Evolutionary conservation across 2,329 filamentous ascomycete species (phyloP).

Genomic region (Aspergillus aculeatinus): DNA sequence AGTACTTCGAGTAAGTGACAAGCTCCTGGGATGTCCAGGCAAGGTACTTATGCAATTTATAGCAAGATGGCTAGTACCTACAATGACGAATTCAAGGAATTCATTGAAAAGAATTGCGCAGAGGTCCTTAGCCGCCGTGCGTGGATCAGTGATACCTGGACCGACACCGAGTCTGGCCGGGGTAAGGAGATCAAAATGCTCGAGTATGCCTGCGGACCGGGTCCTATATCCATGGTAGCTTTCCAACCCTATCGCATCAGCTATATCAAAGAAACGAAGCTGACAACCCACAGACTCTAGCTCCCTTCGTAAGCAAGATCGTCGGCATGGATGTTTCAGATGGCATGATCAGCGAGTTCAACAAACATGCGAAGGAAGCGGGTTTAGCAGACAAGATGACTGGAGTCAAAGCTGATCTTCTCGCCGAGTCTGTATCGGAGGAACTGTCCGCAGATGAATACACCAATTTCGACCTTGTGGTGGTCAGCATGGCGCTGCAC

Average conservation of each 20-base stretch:
- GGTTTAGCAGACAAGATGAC: slow-evolving; percentile 56
- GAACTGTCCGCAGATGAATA: slow-evolving; percentile 62
- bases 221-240: slow-evolving; percentile 62
- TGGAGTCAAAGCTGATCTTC: slow-evolving; percentile 60
- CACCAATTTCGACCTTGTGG: slow-evolving; percentile 67
- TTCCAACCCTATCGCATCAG: not conserved
- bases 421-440: slow-evolving; percentile 51
- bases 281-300: slow-evolving; percentile 48
- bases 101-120: slow-evolving; percentile 54
- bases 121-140: slow-evolving; percentile 55
- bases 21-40: no score
- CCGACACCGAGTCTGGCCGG: slow-evolving; percentile 30
- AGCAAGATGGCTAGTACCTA: slow-evolving; percentile 57
- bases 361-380: slow-evolving; percentile 54
- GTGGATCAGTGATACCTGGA: slow-evolving; percentile 63
- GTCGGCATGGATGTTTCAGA: slow-evolving; percentile 70
- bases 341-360: slow-evolving; percentile 69
- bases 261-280: not conserved
- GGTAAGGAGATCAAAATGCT: slow-evolving; percentile 53
- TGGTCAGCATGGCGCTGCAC: slow-evolving; percentile 63
- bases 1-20: slow-evolving; percentile 42
- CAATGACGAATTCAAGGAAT: slow-evolving; percentile 57
- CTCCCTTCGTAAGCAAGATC: slow-evolving; percentile 61
- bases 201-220: slow-evolving; percentile 76
- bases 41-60: not conserved